phyloP scores from a whole-genome alignment of 768 basidiomycete genomes.

The Serpula lacrymans region DNA sequence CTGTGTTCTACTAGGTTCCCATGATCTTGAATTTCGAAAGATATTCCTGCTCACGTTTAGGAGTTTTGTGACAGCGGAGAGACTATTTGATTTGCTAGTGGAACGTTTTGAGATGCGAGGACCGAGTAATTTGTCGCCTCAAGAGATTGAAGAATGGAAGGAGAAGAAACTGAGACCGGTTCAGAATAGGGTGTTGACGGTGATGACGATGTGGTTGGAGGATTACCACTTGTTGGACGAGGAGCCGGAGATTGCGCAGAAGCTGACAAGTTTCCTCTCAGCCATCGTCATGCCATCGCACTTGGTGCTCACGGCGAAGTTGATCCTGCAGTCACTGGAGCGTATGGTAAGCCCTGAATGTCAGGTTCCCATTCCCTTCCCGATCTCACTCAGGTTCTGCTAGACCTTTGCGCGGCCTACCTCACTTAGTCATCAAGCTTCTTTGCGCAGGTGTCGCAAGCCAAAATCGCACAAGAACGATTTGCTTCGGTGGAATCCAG shows the following conservation, averaged over 20 bases:
- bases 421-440: too few relatives aligned
- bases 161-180: slow-evolving; percentile 57
- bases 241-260: slow-evolving; percentile 57
- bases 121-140: slow-evolving; percentile 40
- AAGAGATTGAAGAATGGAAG: slow-evolving; percentile 65
- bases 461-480: slow-evolving; percentile 47
- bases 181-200: slow-evolving; percentile 55
- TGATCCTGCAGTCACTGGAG: slow-evolving; percentile 50
- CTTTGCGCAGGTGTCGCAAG: not conserved
- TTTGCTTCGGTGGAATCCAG: slow-evolving; percentile 60
- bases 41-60: slow-evolving; percentile 84
- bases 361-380: not conserved
- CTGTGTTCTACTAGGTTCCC: not conserved
- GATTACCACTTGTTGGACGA: slow-evolving; percentile 60
- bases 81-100: slow-evolving; percentile 65
- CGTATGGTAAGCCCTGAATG: slow-evolving; percentile 57
- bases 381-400: too few relatives aligned
- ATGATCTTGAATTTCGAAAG: slow-evolving; percentile 40
- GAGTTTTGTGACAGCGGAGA: slow-evolving; percentile 69
- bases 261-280: slow-evolving; percentile 53
- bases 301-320: slow-evolving; percentile 42
- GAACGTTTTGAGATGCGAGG: slow-evolving; percentile 59
- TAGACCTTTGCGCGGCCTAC: too few relatives aligned
- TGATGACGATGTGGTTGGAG: slow-evolving; percentile 61
- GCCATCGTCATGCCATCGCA: slow-evolving; percentile 33